Conservation (phyloP, 2,329 filamentous ascomycete genomes). For the Huntiella abstrusa region DNA sequence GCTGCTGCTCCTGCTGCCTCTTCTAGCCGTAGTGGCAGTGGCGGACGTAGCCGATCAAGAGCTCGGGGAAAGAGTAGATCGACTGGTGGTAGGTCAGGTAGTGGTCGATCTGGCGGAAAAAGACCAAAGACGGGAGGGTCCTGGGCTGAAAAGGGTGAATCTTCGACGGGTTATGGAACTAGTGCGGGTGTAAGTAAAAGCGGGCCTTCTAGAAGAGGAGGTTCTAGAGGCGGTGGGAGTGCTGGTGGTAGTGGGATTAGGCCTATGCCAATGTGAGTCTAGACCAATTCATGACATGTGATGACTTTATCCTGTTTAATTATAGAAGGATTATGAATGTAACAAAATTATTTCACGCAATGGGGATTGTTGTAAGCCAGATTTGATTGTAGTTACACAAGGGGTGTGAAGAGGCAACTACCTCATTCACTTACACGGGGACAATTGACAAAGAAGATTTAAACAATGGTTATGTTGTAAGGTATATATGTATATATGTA, state of each 20-base stretch:
- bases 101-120: not conserved
- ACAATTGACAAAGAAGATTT: not conserved
- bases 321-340: not conserved
- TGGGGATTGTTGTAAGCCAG: too few relatives aligned
- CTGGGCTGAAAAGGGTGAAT: not conserved
- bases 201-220: not conserved
- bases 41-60: not conserved
- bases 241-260: slow-evolving; percentile 6
- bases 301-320: not conserved
- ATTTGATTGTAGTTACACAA: not conserved
- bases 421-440: too few relatives aligned
- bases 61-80: not conserved
- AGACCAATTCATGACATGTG: not conserved
- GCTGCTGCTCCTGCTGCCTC: not conserved
- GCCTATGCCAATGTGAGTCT: slow-evolving; percentile 9
- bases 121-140: not conserved
- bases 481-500: not conserved
- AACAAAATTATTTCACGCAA: not conserved
- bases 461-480: not conserved
- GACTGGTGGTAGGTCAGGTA: not conserved
- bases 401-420: not conserved
- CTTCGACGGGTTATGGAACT: not conserved
- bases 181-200: slow-evolving; percentile 1
- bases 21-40: not conserved
- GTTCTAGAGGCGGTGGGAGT: slow-evolving; percentile 12